phyloP scores from a whole-genome alignment of 192 early-diverging fungal genomes.

The Coemansia sp. region DNA sequence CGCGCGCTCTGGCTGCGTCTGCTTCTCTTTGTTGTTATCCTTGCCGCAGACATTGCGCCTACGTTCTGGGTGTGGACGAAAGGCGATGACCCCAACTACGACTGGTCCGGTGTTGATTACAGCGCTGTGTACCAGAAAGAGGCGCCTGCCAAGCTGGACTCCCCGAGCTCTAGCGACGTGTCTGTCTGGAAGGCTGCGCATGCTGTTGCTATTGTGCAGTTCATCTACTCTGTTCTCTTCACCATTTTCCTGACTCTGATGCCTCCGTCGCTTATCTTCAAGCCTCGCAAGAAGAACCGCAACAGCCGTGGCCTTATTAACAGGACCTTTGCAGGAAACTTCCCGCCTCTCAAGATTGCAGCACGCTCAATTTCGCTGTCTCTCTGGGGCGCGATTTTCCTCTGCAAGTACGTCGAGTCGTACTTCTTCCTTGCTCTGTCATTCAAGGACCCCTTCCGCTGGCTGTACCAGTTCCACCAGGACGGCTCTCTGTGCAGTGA shows the following conservation, averaged over 20 bases:
- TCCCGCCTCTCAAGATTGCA: slow-evolving; percentile 65
- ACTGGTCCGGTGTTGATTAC: slow-evolving; percentile 36
- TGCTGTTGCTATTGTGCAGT: slow-evolving; percentile 66
- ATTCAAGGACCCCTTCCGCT: slow-evolving; percentile 73
- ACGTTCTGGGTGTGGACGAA: slow-evolving; percentile 59
- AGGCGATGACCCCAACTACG: slow-evolving; percentile 51
- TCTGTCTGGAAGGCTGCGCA: slow-evolving; percentile 55
- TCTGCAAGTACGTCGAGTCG: slow-evolving; percentile 77
- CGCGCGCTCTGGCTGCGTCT: slow-evolving; percentile 56
- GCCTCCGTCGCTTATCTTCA: slow-evolving; percentile 66
- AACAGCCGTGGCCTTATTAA: slow-evolving; percentile 56
- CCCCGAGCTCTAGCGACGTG: slow-evolving; percentile 16
- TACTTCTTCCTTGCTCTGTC: slow-evolving; percentile 83
- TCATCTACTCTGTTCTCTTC: slow-evolving; percentile 67
- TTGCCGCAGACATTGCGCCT: slow-evolving; percentile 66
- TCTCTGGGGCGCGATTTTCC: slow-evolving; percentile 72
- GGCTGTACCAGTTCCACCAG: slow-evolving; percentile 60
- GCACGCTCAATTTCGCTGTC: slow-evolving; percentile 70
- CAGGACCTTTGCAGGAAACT: slow-evolving; percentile 74
- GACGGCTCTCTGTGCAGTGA: slow-evolving; percentile 62
- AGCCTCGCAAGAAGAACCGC: slow-evolving; percentile 59
- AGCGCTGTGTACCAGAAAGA: slow-evolving; percentile 34
- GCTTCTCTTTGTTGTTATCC: slow-evolving; percentile 60
- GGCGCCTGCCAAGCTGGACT: slow-evolving; percentile 29
- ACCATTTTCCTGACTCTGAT: slow-evolving; percentile 68